phyloP scores from a whole-genome alignment of 2,329 filamentous ascomycete species.

The Neofusicoccum ribis region DNA sequence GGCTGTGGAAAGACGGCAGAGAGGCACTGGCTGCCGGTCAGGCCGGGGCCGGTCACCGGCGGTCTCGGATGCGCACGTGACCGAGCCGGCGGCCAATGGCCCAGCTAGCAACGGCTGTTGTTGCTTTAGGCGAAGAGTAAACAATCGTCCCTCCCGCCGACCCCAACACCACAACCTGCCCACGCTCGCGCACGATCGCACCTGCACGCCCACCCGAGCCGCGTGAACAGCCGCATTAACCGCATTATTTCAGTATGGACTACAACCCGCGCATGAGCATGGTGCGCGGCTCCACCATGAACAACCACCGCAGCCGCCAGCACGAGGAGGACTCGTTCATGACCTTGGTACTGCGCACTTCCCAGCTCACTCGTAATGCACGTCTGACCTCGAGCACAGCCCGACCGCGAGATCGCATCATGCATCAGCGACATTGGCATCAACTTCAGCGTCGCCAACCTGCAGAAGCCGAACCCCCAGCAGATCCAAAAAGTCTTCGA shows the following conservation, averaged over 20 bases:
- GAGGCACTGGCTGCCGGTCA: no score
- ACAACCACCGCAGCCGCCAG: conserved; percentile 41
- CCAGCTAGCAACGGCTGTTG: neutral
- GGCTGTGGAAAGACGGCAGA: neutral
- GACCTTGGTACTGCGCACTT: conserved; percentile 44
- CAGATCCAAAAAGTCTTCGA: conserved; percentile 98
- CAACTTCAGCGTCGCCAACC: conserved; percentile 78
- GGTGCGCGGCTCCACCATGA: conserved; percentile 44
- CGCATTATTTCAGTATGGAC: conserved; percentile 39
- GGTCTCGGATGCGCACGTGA: neutral
- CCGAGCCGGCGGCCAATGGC: neutral
- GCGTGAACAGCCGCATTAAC: conserved; percentile 13
- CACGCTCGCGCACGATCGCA: conserved; percentile 17
- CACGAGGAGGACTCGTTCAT: conserved; percentile 53
- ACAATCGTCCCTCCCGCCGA: neutral
- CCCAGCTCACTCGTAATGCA: neutral
- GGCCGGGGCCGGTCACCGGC: no score
- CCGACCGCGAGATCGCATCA: conserved; percentile 80
- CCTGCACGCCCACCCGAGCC: neutral
- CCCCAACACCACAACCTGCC: neutral
- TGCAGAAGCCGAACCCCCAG: conserved; percentile 89
- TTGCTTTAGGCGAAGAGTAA: conserved; percentile 12
- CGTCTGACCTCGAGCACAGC: conserved; percentile 43
- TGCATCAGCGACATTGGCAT: conserved; percentile 98
- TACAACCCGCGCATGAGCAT: conserved; percentile 54